These are phyloP conservation scores for Jimgerdemannia flammicorona DNA, from an alignment of 192 early-diverging fungal species.

Conservation along the genomic window DNA sequence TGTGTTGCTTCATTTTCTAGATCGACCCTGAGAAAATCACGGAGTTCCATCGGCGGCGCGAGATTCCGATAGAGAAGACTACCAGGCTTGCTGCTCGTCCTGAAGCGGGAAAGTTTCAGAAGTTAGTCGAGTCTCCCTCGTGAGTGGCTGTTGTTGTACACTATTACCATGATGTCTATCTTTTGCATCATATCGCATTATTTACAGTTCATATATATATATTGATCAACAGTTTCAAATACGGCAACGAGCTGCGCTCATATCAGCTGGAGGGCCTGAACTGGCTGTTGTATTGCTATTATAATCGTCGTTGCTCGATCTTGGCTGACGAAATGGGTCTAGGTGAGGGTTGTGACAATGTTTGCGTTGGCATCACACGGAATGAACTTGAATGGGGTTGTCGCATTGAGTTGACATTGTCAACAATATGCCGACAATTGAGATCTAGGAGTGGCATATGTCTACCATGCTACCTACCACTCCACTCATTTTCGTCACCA, in stretches of 20 bases:
- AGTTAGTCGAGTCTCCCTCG: slow-evolving; percentile 59
- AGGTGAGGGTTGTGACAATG: slow-evolving; percentile 56
- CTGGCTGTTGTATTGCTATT: slow-evolving; percentile 81
- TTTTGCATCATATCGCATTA: neutral
- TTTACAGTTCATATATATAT: neutral
- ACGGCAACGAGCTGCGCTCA: slow-evolving; percentile 63
- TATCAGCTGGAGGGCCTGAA: slow-evolving; percentile 86
- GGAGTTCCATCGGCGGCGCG: slow-evolving; percentile 60
- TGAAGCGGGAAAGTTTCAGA: slow-evolving; percentile 45
- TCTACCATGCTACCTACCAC: too few relatives aligned
- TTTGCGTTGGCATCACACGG: too few relatives aligned
- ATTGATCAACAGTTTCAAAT: slow-evolving; percentile 45
- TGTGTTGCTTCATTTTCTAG: slow-evolving; percentile 19
- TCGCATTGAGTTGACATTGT: neutral
- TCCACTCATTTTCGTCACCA: too few relatives aligned
- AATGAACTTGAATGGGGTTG: too few relatives aligned
- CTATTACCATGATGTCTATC: too few relatives aligned
- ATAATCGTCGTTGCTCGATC: slow-evolving; percentile 74
- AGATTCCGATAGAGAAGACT: slow-evolving; percentile 51
- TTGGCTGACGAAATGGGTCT: slow-evolving; percentile 93
- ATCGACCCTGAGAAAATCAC: slow-evolving; percentile 59
- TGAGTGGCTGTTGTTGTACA: slow-evolving; percentile 1
- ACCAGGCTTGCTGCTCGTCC: slow-evolving; percentile 36
- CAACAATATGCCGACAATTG: neutral
- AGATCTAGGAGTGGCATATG: too few relatives aligned